Evolutionary conservation across 371 early-diverging fungal genomes (phyloP), one percentile per base, ranked within the genome.

Genomic region (Globomyces sp.): DNA sequence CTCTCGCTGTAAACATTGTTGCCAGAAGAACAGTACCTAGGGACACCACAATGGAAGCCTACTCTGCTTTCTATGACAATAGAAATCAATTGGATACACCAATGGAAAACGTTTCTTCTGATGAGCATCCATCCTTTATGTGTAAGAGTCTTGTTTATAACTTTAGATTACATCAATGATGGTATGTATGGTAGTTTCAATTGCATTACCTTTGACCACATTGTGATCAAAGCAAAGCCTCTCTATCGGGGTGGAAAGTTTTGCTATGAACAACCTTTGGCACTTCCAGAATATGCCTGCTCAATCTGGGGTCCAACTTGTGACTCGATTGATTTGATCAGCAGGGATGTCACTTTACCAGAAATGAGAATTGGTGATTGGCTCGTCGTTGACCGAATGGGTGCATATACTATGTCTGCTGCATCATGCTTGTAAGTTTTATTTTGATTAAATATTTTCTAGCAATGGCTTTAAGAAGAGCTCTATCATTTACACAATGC

Each of bases 241-340:
- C 81, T 91, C 41, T 68, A 72, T 55, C 77, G 79, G 66, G 61
- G 74, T 64, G 85, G 85, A 49, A 66, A 48, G 5, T 88, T 82
- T 71, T 37, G 71, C 48, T 85, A 76, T 76, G 77, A 59, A 39
- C 58, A 68, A 60, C 37, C 42, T 11, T 11, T 50, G 34, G 58
- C 41, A 37, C 39, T 42, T 24, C 52, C 44, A 63, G 44, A 47
- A 61, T 90, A 73, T 73, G 71, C 77, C 36, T 86, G 91, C 80
- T 88, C 87, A 73, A 82, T 96, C 65, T 96, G 98, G 98, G 97
- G 96, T n/a, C 98, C 96, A 39, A 98, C 97, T 49, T 98, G 98
- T 78, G 98, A 98, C 78, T 95, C 95, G 13, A 93, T 97, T 69
- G 99, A 98, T 80, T 92, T 92, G 75, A 86, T 98, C 59, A 85